Evolutionary conservation across 768 basidiomycete species (phyloP).

Genomic region (Hygrocybe punicea): DNA sequence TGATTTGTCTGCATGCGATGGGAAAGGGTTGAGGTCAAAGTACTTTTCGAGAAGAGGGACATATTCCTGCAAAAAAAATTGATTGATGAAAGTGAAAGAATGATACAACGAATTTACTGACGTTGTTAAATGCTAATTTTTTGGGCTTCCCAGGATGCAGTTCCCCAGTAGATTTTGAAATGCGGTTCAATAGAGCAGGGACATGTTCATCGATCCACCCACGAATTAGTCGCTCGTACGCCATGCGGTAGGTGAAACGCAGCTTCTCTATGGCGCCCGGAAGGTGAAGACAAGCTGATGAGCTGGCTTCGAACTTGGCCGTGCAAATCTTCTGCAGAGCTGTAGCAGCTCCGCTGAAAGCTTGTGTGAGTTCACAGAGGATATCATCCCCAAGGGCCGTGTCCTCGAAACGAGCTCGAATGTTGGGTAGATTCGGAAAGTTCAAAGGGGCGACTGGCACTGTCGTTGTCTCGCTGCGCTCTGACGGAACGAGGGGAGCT

Average conservation of each 20-base stretch:
- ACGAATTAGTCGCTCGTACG: neutral
- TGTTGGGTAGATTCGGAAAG: neutral
- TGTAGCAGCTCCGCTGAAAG: neutral
- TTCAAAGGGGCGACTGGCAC: neutral
- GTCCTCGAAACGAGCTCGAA: neutral
- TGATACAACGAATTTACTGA: neutral
- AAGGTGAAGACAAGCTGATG: neutral
- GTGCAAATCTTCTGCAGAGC: neutral
- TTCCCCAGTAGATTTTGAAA: too few relatives aligned
- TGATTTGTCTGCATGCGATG: constrained; percentile 38
- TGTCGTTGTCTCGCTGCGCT: neutral
- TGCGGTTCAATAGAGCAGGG: neutral
- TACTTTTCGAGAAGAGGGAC: constrained; percentile 46
- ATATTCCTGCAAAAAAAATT: constrained; percentile 39
- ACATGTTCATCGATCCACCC: neutral
- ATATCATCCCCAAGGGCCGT: neutral
- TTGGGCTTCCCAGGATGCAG: neutral
- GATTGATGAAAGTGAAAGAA: neutral
- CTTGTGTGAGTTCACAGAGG: neutral
- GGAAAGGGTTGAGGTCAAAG: constrained; percentile 48
- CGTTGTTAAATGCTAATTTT: constrained; percentile 23
- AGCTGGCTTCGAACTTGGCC: neutral
- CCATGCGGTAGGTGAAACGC: neutral
- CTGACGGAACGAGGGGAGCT: neutral
- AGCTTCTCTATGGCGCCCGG: neutral